Evolutionary conservation across 1,139 yeast species (phyloP).

Genomic region (Kodamaea sp.): DNA sequence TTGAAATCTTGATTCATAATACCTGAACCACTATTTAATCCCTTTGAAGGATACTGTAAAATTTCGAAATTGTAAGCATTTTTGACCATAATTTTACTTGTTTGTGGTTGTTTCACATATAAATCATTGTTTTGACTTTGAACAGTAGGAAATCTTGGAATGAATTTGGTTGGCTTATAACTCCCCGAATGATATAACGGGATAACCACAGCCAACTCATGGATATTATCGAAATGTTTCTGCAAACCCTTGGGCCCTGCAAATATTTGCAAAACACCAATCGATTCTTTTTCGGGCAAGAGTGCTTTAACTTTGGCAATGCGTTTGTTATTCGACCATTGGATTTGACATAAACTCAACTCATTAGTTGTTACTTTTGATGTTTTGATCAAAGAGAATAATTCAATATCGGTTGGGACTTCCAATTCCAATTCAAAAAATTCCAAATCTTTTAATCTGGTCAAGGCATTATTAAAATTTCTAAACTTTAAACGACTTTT

Average conservation of each 20-base stretch:
- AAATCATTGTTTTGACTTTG: slow-evolving; percentile 69
- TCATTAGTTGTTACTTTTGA: slow-evolving; percentile 50
- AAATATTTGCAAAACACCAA: slow-evolving; percentile 74
- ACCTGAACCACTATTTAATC: slow-evolving; percentile 38
- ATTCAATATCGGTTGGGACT: slow-evolving; percentile 66
- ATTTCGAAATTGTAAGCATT: slow-evolving; percentile 64
- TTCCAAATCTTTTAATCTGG: slow-evolving; percentile 71
- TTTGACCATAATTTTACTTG: slow-evolving; percentile 52
- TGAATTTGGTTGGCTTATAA: slow-evolving; percentile 55
- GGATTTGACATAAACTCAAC: slow-evolving; percentile 68
- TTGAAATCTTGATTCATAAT: slow-evolving; percentile 45
- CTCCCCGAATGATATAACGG: slow-evolving; percentile 76
- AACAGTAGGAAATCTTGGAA: slow-evolving; percentile 68
- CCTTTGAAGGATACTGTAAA: slow-evolving; percentile 60
- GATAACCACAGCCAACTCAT: slow-evolving; percentile 70
- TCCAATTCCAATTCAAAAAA: slow-evolving; percentile 72
- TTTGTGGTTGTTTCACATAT: slow-evolving; percentile 83
- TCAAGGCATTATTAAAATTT: slow-evolving; percentile 73
- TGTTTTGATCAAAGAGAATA: slow-evolving; percentile 53
- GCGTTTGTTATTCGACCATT: slow-evolving; percentile 63
- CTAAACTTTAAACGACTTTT: slow-evolving; percentile 53
- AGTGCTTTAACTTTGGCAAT: slow-evolving; percentile 76
- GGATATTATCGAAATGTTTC: slow-evolving; percentile 55
- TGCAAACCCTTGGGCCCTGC: slow-evolving; percentile 67
- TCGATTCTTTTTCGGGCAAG: slow-evolving; percentile 61